phyloP scores from a whole-genome alignment of 2,329 filamentous ascomycete genomes.

The Aspergillus fumigatiaffinis region DNA sequence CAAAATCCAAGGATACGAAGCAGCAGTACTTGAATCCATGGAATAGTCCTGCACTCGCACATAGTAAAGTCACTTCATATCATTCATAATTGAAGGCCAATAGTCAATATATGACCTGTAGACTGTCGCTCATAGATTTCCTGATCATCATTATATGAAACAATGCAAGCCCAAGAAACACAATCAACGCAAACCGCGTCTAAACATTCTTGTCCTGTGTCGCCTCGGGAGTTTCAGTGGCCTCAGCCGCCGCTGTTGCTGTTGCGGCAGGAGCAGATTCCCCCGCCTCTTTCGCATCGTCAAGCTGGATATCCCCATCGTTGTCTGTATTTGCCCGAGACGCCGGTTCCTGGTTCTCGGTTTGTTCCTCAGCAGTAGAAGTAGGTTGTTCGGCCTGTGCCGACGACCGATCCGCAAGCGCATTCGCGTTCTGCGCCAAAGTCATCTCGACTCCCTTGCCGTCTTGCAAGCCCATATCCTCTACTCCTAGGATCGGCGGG shows the following conservation, averaged over 20 bases:
- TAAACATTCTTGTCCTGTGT: background rate
- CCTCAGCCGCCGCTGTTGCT: background rate
- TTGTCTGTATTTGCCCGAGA: slow-evolving; percentile 5
- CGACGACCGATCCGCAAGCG: slow-evolving; percentile 1
- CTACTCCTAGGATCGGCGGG: slow-evolving; percentile 77
- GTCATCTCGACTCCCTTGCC: slow-evolving; percentile 44
- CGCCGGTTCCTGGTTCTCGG: background rate
- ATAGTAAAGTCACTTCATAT: background rate
- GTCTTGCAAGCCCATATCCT: slow-evolving; percentile 76
- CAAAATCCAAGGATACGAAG: background rate
- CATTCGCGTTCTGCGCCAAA: slow-evolving; percentile 22
- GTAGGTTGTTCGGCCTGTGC: background rate
- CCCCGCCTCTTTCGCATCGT: slow-evolving; percentile 22
- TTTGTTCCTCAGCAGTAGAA: slow-evolving; percentile 7
- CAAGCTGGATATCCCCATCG: slow-evolving; percentile 39
- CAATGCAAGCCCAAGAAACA: slow-evolving; percentile 1
- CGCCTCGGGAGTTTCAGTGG: background rate
- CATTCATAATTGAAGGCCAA: background rate
- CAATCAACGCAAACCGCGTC: background rate
- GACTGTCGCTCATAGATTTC: slow-evolving; percentile 4
- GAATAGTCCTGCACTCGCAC: background rate
- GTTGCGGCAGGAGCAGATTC: slow-evolving; percentile 8
- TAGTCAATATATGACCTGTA: background rate
- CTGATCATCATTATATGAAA: slow-evolving; percentile 16
- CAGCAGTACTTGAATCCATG: background rate